phyloP scores from a whole-genome alignment of 2,329 filamentous ascomycete genomes.

The Penicillium sp. region DNA sequence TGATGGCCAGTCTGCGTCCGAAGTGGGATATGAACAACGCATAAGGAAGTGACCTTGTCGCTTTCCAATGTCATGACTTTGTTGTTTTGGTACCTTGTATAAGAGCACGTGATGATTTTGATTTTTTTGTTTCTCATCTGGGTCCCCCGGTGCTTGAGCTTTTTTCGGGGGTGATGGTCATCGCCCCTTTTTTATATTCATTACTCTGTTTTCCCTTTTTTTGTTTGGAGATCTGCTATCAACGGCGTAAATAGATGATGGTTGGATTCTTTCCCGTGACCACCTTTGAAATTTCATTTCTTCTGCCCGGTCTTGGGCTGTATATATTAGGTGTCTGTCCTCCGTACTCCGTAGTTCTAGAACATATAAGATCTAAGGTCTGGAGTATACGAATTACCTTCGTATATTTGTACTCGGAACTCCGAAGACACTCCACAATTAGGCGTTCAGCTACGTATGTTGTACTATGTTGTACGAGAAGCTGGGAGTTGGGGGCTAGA shows the following conservation, averaged over 20 bases:
- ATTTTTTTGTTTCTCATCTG: constrained; percentile 12
- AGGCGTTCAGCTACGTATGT: background rate
- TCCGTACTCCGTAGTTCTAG: background rate
- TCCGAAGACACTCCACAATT: background rate
- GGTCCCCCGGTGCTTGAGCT: background rate
- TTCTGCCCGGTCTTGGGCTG: constrained; percentile 2
- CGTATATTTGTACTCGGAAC: background rate
- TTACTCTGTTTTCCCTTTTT: background rate
- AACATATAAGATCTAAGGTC: background rate
- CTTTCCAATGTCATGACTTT: constrained; percentile 18
- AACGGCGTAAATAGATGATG: constrained; percentile 10
- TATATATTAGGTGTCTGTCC: constrained; percentile 1
- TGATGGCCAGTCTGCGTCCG: constrained; percentile 59
- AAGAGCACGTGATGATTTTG: constrained; percentile 22
- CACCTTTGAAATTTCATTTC: constrained; percentile 4
- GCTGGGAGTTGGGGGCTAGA: background rate
- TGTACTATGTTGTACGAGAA: background rate
- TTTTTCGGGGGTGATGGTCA: background rate
- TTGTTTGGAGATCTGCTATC: constrained; percentile 1
- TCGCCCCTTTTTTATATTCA: constrained; percentile 8
- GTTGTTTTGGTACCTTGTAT: constrained; percentile 12
- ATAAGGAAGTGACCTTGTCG: constrained; percentile 2
- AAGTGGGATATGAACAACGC: constrained; percentile 51
- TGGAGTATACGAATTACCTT: background rate
- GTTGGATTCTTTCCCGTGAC: background rate